Percentiles rank a stretch among this genome's conserved stretches.
Conservation (phyloP, 1,284 basidiomycete species). For the Microbotryum intermedium region DNA sequence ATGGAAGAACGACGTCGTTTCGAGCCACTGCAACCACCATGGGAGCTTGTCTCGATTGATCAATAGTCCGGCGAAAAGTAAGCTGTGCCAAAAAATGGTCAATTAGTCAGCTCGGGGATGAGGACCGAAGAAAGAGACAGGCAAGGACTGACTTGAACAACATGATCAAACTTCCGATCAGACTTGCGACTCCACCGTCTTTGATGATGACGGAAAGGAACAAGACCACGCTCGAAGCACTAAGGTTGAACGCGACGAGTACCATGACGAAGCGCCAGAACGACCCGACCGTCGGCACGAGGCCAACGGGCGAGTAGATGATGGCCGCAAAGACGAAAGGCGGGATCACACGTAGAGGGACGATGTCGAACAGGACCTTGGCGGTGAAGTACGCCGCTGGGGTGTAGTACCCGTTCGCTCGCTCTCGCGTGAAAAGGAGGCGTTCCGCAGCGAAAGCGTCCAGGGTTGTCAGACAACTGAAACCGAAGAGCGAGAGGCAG, state of each 20-base stretch:
- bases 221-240: constrained; percentile 82
- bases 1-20: constrained; percentile 92
- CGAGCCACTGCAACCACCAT: constrained; percentile 67
- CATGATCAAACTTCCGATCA: constrained; percentile 92
- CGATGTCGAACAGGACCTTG: constrained; percentile 92
- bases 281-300: constrained; percentile 74
- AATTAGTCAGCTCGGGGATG: background rate
- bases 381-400: constrained; percentile 91
- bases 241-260: constrained; percentile 88
- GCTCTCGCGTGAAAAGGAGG: constrained; percentile 89
- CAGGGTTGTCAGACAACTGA: constrained; percentile 86
- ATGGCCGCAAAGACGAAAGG: constrained; percentile 91
- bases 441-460: constrained; percentile 89
- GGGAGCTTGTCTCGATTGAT: constrained; percentile 86
- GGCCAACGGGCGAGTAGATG: constrained; percentile 83
- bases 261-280: constrained; percentile 98
- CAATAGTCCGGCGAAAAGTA: constrained; percentile 87
- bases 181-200: constrained; percentile 76
- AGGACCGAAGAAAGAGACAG: background rate
- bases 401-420: constrained; percentile 94
- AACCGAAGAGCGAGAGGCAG: constrained; percentile 85
- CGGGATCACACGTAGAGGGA: constrained; percentile 86
- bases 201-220: constrained; percentile 80
- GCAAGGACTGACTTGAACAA: constrained; percentile 74
- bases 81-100: constrained; percentile 44